Evolutionary conservation across 257 asterid genomes (phyloP).

Genomic region (Ocimum tenuiflorum): DNA sequence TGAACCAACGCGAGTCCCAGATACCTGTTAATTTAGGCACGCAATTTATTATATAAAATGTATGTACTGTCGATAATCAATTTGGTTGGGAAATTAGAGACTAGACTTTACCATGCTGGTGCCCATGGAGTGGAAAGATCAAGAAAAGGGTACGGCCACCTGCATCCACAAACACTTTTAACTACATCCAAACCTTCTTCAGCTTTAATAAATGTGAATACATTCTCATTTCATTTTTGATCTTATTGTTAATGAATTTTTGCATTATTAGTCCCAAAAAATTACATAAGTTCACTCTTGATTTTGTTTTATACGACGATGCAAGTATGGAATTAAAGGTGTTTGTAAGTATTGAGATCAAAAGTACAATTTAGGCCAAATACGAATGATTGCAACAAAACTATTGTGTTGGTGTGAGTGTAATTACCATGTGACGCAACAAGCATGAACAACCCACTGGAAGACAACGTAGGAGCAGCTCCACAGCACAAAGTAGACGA

Average conservation of each 20-base stretch:
- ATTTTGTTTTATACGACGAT: too few relatives aligned
- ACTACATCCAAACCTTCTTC: neutral
- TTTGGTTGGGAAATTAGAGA: neutral
- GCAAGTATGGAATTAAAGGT: too few relatives aligned
- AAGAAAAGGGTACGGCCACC: conserved; percentile 99
- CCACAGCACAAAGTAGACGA: conserved; percentile 60
- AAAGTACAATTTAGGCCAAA: too few relatives aligned
- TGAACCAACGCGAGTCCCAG: conserved; percentile 61
- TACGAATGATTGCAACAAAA: neutral
- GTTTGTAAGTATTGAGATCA: too few relatives aligned
- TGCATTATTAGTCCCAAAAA: too few relatives aligned
- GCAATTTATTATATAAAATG: too few relatives aligned
- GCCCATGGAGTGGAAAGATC: conserved; percentile 74
- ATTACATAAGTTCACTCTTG: too few relatives aligned
- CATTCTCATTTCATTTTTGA: too few relatives aligned
- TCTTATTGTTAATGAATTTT: too few relatives aligned
- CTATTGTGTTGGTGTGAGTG: neutral
- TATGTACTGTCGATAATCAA: too few relatives aligned
- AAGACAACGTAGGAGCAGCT: conserved; percentile 52
- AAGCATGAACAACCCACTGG: conserved; percentile 77
- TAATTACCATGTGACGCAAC: conserved; percentile 66
- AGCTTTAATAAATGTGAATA: too few relatives aligned
- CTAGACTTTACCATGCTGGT: conserved; percentile 58
- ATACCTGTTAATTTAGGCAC: conserved; percentile 42
- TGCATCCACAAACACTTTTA: conserved; percentile 16